These are phyloP conservation scores for Colletotrichum salicis DNA, from an alignment of 2,329 filamentous ascomycete species.

Conservation along the genomic window DNA sequence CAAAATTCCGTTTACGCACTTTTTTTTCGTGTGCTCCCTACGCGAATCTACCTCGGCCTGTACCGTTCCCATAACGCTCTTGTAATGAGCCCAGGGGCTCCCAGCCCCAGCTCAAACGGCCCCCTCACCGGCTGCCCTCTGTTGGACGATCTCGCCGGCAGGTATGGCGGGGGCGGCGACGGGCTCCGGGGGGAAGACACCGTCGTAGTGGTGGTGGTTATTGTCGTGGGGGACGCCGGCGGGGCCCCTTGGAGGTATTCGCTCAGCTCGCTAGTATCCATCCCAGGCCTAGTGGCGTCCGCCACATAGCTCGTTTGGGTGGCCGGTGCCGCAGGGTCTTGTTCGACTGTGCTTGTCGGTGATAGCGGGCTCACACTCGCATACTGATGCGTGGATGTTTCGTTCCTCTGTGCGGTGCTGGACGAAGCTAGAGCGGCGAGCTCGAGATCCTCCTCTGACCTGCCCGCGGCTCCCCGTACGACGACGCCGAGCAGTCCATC, in stretches of 20 bases:
- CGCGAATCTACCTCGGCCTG: neutral
- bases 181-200: constrained; percentile 18
- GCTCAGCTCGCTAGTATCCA: constrained; percentile 26
- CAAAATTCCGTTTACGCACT: neutral
- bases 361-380: constrained; percentile 21
- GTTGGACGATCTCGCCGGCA: constrained; percentile 8
- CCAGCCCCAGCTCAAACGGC: constrained; percentile 18
- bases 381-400: constrained; percentile 18
- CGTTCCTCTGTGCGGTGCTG: neutral
- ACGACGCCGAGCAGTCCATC: constrained; percentile 15
- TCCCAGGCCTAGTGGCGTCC: constrained; percentile 8
- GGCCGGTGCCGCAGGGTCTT: neutral
- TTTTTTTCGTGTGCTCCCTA: neutral
- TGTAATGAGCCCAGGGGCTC: constrained; percentile 24
- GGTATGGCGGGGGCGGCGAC: constrained; percentile 30
- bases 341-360: constrained; percentile 11
- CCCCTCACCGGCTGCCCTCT: neutral
- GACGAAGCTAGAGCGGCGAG: constrained; percentile 9
- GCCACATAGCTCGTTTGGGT: constrained; percentile 2
- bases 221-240: neutral
- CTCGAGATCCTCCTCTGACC: constrained; percentile 19
- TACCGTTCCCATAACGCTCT: constrained; percentile 12
- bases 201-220: neutral
- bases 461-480: neutral
- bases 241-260: constrained; percentile 25